Evolutionary conservation across 1,284 basidiomycete genomes (phyloP).

Genomic region (Malassezia japonica): DNA sequence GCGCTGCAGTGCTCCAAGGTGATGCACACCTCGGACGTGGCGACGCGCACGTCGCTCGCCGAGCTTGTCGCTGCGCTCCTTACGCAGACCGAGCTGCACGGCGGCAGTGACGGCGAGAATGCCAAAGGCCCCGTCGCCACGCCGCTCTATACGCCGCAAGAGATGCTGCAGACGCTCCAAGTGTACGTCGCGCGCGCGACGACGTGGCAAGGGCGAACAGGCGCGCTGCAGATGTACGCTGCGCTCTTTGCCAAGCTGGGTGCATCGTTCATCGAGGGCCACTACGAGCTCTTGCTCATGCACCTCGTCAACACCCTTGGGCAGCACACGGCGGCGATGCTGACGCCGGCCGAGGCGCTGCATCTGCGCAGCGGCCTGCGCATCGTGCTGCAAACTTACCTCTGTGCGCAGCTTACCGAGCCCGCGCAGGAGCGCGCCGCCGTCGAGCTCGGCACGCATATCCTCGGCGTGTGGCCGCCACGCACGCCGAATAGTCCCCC

Average conservation of each 20-base stretch:
- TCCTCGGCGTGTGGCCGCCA: slow-evolving; percentile 82
- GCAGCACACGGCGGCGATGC: slow-evolving; percentile 20
- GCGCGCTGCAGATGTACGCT: slow-evolving; percentile 80
- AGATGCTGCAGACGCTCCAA: slow-evolving; percentile 69
- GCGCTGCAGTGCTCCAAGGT: slow-evolving; percentile 63
- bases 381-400: slow-evolving; percentile 70
- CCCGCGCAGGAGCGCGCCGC: slow-evolving; percentile 89
- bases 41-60: slow-evolving; percentile 69
- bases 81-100: slow-evolving; percentile 62
- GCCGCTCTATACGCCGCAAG: slow-evolving; percentile 63
- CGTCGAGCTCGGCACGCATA: slow-evolving; percentile 68
- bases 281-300: slow-evolving; percentile 67
- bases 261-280: slow-evolving; percentile 65
- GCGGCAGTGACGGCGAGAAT: slow-evolving; percentile 17
- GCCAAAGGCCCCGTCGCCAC: slow-evolving; percentile 51
- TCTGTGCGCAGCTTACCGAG: slow-evolving; percentile 67
- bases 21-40: slow-evolving; percentile 67
- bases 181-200: slow-evolving; percentile 57
- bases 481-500: slow-evolving; percentile 74
- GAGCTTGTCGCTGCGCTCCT: slow-evolving; percentile 73
- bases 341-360: not conserved
- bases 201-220: slow-evolving; percentile 53
- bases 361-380: slow-evolving; percentile 63
- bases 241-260: slow-evolving; percentile 69
- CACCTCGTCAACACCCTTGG: slow-evolving; percentile 66